Base-by-base conservation (phyloP, 2,329 filamentous ascomycete genomes). In the Ceratocystis papillata region DNA sequence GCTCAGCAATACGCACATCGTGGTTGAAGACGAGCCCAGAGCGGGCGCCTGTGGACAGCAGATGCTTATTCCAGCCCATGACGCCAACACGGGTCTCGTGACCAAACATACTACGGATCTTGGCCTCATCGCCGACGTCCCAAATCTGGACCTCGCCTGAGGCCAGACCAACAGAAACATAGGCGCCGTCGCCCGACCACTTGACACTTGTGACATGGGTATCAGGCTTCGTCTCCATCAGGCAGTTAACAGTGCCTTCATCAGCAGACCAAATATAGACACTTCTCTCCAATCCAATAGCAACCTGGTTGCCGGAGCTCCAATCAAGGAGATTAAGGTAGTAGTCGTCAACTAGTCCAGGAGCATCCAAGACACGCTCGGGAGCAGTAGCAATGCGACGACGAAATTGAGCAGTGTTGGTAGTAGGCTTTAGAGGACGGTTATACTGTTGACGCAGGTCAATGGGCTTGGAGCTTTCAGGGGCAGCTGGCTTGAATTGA, bases 261-360 rank as follows among this genome's bases (percentile, higher is more conserved):
- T 97, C 94, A 15, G 94, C 94, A 45, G 94, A 97, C 94, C 94
- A 99, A 71, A 99, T 89, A 73, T 99, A 99, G 72, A 99, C 94
- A 71, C 88, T 96, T 71, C 93, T 91, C 80, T 97, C 94, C 12
- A 99, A 85, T 67, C 93, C 94, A 74, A 99, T 97, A 62, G 94
- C 94, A 65, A 99, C 93, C 77, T 99, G 94, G 80, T 99, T 99
- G 68, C 89, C 87, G 5, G 91, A 94, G 74, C 92, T 96, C 94
- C 94, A 99, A 79, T 99, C 94, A 30, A 99, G 85, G 48, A 99
- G 83, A 80, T 99, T 99, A 72, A 99, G 88, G 76, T 99, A 99
- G 83, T 97, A 99, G 79, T 99, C 94, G 73, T 99, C 94, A 69
- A 97, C 88, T 64, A 99, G 85, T 66, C 93, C 94, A 5, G 94